A percentile compares a stretch with the other conserved stretches of the same genome.
These are phyloP conservation scores for Citrullus mucosospermus DNA, from an alignment of 306 rosid species.

Conservation along the genomic window DNA sequence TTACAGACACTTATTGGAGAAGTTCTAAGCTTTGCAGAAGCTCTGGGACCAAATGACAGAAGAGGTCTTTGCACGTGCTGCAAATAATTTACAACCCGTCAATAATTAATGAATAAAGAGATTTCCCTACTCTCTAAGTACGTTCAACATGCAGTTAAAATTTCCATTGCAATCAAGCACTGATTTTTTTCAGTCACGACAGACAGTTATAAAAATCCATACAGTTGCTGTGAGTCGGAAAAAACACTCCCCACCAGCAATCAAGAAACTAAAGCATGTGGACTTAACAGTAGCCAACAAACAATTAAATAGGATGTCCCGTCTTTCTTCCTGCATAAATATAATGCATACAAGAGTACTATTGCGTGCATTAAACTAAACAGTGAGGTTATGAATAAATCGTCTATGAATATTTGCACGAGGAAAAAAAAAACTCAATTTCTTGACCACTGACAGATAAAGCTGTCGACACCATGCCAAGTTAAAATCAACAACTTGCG, in stretches of 20 bases:
- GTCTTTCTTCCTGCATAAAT: neutral
- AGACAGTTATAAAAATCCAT: neutral
- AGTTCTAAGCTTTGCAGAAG: constrained; percentile 74
- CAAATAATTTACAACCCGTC: neutral
- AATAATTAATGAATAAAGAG: neutral
- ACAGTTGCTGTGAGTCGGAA: neutral
- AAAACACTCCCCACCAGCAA: neutral
- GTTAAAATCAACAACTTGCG: too few relatives aligned
- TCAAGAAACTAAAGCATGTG: neutral
- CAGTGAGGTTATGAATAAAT: neutral
- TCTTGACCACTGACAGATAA: neutral
- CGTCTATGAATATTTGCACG: neutral
- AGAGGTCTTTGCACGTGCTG: constrained; percentile 96
- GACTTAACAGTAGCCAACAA: neutral
- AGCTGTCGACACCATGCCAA: neutral
- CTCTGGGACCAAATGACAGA: constrained; percentile 89
- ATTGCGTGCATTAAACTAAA: neutral
- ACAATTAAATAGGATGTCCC: neutral
- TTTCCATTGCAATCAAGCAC: neutral
- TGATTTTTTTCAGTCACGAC: neutral
- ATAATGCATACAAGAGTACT: neutral
- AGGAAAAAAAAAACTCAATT: neutral
- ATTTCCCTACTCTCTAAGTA: neutral
- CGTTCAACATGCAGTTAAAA: neutral
- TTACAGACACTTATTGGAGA: constrained; percentile 71